These are phyloP conservation scores for Piedraia hortae DNA, from an alignment of 2,329 filamentous ascomycete species.

Conservation along the genomic window DNA sequence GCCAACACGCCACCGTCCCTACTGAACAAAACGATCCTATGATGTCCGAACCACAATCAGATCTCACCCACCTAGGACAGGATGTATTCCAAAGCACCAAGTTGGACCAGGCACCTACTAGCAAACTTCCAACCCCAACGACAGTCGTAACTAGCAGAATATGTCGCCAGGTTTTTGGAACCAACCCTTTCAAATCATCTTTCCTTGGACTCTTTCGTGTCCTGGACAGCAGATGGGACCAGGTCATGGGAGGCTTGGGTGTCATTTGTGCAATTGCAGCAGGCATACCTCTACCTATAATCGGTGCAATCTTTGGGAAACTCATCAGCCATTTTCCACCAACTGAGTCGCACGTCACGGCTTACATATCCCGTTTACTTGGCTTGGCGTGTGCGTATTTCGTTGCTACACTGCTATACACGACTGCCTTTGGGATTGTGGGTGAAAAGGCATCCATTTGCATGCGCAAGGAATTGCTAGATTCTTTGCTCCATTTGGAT, in stretches of 20 bases:
- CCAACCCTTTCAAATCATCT: constrained; percentile 20
- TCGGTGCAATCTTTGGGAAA: constrained; percentile 19
- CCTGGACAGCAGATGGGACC: constrained; percentile 16
- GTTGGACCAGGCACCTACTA: constrained; percentile 5
- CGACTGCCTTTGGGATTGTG: constrained; percentile 22
- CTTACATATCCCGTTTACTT: constrained; percentile 18
- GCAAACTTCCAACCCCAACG: constrained; percentile 3
- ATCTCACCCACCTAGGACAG: no score
- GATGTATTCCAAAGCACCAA: no score
- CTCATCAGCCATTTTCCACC: constrained; percentile 25
- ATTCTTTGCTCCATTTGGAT: constrained; percentile 23
- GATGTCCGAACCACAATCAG: no score
- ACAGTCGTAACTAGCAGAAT: constrained; percentile 3
- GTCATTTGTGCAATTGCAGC: constrained; percentile 14
- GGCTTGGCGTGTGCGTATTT: constrained; percentile 22
- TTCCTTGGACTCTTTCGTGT: constrained; percentile 22
- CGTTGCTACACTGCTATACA: constrained; percentile 21
- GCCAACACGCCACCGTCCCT: no score
- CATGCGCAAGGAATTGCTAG: constrained; percentile 19
- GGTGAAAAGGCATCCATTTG: constrained; percentile 22
- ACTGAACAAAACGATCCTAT: no score
- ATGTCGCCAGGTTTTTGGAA: constrained; percentile 14
- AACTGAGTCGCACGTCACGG: constrained; percentile 16
- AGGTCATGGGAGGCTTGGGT: constrained; percentile 11
- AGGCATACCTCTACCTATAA: constrained; percentile 16